Percentiles rank a stretch among this genome's conserved stretches.
Conservation (phyloP, 768 basidiomycete species). For the Termitomyces sp. region DNA sequence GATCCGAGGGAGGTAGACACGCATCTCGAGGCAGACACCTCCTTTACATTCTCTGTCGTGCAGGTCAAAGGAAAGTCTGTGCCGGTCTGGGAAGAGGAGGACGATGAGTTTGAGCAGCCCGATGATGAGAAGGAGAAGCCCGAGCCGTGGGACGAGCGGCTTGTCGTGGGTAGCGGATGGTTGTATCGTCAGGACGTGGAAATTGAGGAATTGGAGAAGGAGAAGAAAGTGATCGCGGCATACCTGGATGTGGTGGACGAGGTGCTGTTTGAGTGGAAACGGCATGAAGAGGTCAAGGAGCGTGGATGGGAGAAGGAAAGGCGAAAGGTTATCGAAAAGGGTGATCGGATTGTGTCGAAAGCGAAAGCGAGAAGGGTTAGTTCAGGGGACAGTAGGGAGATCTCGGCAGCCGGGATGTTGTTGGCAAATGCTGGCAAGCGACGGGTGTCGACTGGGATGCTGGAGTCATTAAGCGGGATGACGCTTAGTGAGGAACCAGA, state of each 20-base stretch:
- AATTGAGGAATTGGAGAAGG: constrained; percentile 50
- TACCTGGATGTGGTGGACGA: constrained; percentile 82
- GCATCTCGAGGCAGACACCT: constrained; percentile 53
- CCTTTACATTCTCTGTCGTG: constrained; percentile 66
- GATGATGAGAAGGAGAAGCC: constrained; percentile 50
- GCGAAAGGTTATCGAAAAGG: constrained; percentile 41
- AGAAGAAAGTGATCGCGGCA: constrained; percentile 49
- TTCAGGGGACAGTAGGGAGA: constrained; percentile 33
- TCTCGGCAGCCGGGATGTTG: constrained; percentile 16
- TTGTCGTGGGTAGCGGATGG: constrained; percentile 82
- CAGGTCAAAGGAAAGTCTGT: constrained; percentile 67
- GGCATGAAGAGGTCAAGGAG: constrained; percentile 42
- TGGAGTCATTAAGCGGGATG: constrained; percentile 50
- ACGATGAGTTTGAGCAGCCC: constrained; percentile 30
- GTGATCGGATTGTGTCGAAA: constrained; percentile 35
- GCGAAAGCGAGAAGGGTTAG: constrained; percentile 47
- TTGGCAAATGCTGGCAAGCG: constrained; percentile 33
- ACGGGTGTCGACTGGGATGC: constrained; percentile 58
- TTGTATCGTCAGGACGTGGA: constrained; percentile 67
- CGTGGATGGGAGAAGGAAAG: constrained; percentile 44
- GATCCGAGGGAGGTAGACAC: constrained; percentile 18
- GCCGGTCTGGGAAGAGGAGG: constrained; percentile 81
- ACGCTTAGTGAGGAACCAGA: constrained; percentile 54
- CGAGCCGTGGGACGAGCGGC: constrained; percentile 77
- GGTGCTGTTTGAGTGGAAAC: constrained; percentile 65